Percentiles rank a stretch among this genome's conserved stretches.
Conservation (phyloP, 441 rosid species). For the Bocquillonia castaneifolia region DNA sequence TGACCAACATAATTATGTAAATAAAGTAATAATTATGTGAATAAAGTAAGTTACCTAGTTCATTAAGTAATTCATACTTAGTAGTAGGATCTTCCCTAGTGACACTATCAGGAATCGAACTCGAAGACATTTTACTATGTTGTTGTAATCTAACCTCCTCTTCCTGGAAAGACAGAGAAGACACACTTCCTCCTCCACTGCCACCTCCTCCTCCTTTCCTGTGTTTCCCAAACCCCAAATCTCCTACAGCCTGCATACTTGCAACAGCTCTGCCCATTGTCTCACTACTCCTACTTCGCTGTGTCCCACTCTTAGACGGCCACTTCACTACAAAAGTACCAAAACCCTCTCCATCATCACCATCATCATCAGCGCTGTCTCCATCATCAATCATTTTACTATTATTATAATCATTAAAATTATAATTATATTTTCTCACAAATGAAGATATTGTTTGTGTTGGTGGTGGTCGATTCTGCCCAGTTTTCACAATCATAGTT, state of each 20-base stretch:
- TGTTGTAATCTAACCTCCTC: slow-evolving; percentile 38
- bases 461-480: slow-evolving; percentile 28
- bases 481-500: slow-evolving; percentile 73
- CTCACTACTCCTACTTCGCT: slow-evolving; percentile 33
- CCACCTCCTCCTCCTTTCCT: slow-evolving; percentile 38
- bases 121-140: slow-evolving; percentile 60
- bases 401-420: slow-evolving; percentile 28
- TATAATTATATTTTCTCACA: slow-evolving; percentile 17
- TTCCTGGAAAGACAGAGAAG: slow-evolving; percentile 35
- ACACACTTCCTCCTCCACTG: neutral
- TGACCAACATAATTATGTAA: too few species aligned
- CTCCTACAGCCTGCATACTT: slow-evolving; percentile 62
- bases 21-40: neutral
- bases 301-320: slow-evolving; percentile 32
- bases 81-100: slow-evolving; percentile 82
- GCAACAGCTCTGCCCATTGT: slow-evolving; percentile 88
- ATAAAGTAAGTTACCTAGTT: slow-evolving; percentile 57
- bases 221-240: slow-evolving; percentile 53
- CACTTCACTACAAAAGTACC: slow-evolving; percentile 68
- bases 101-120: slow-evolving; percentile 85
- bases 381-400: slow-evolving; percentile 22
- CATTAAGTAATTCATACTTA: slow-evolving; percentile 91
- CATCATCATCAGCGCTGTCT: slow-evolving; percentile 46
- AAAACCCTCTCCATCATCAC: slow-evolving; percentile 44
- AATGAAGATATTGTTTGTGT: slow-evolving; percentile 30